These are phyloP conservation scores for Diplotaxis tenuifolia DNA, from an alignment of 345 rosid species.

Conservation along the genomic window DNA sequence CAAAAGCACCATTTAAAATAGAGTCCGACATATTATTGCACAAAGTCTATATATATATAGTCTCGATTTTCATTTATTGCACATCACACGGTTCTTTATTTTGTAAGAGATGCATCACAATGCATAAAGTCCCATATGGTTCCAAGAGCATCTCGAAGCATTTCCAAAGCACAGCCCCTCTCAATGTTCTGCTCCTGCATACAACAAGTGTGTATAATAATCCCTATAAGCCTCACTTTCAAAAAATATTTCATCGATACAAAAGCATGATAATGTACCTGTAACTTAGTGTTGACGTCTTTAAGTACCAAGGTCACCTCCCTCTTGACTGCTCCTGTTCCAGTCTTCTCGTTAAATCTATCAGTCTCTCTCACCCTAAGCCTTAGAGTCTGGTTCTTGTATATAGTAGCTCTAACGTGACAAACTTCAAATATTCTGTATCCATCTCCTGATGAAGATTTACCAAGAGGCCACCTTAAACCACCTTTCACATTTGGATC, in stretches of 20 bases:
- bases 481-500: conserved; percentile 70
- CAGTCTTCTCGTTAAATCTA: conserved; percentile 48
- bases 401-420: conserved; percentile 44
- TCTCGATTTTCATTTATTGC: background rate
- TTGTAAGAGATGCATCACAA: background rate
- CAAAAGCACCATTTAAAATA: background rate
- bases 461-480: conserved; percentile 59
- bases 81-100: background rate
- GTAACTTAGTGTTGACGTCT: conserved; percentile 43
- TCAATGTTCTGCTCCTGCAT: conserved; percentile 26
- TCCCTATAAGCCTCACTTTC: conserved; percentile 4
- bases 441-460: conserved; percentile 44
- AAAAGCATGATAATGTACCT: conserved; percentile 16
- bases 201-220: background rate
- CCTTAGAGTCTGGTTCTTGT: conserved; percentile 41
- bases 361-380: conserved; percentile 60
- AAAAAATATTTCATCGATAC: background rate
- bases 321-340: conserved; percentile 38
- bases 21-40: background rate
- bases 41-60: background rate
- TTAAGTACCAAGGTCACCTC: conserved; percentile 51
- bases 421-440: conserved; percentile 45
- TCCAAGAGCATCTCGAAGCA: conserved; percentile 26
- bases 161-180: conserved; percentile 8
- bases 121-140: conserved; percentile 31